Percentiles rank a stretch among this genome's conserved stretches.
These are phyloP conservation scores for Grigorovia jiainica DNA, from an alignment of 805 yeast genomes.

Conservation along the genomic window DNA sequence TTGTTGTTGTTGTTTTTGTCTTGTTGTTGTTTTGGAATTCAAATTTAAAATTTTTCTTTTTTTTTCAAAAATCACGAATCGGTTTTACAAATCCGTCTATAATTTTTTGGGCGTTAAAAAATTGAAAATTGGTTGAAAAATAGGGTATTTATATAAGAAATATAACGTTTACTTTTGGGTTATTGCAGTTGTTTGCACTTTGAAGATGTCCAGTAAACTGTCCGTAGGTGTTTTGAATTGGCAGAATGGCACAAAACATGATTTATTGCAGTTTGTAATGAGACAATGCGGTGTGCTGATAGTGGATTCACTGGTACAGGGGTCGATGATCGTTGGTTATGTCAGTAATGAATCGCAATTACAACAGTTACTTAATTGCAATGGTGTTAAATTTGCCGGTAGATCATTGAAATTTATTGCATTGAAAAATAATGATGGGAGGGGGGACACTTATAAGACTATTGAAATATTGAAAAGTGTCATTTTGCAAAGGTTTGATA, in stretches of 20 bases:
- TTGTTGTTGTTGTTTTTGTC: not conserved
- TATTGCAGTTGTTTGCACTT: too few species aligned
- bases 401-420: constrained; percentile 41
- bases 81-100: too few species aligned
- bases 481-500: constrained; percentile 57
- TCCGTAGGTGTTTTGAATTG: constrained; percentile 65
- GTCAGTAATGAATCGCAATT: constrained; percentile 52
- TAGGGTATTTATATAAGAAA: too few species aligned
- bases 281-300: constrained; percentile 56
- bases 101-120: too few species aligned
- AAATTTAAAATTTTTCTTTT: not conserved
- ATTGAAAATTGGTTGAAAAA: too few species aligned
- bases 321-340: constrained; percentile 49
- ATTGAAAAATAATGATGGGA: constrained; percentile 23
- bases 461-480: constrained; percentile 55
- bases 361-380: constrained; percentile 45
- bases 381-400: constrained; percentile 80
- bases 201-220: constrained; percentile 26
- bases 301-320: constrained; percentile 43
- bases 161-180: too few species aligned
- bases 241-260: constrained; percentile 69
- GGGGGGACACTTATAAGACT: constrained; percentile 32
- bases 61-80: not conserved
- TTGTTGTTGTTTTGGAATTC: not conserved
- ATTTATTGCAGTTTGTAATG: constrained; percentile 57